phyloP scores from a whole-genome alignment of 768 basidiomycete species.

The Phaeolepiota aurea region DNA sequence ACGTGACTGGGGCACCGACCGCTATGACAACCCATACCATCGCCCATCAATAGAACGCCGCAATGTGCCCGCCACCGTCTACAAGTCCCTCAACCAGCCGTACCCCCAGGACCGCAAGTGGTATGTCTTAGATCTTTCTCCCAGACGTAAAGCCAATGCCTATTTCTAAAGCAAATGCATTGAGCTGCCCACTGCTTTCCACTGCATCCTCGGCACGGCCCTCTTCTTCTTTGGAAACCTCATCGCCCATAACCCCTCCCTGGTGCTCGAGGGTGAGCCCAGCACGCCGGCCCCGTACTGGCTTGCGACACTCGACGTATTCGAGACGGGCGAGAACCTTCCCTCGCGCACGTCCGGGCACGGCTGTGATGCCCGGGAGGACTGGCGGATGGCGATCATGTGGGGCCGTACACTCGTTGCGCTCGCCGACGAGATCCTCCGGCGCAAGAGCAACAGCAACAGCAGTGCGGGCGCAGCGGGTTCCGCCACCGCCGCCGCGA shows the following conservation, averaged over 20 bases:
- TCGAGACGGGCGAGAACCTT: conserved; percentile 59
- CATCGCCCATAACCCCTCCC: conserved; percentile 40
- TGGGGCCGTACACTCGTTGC: conserved; percentile 61
- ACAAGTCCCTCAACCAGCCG: conserved; percentile 7
- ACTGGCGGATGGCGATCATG: conserved; percentile 62
- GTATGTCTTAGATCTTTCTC: conserved; percentile 7
- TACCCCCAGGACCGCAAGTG: conserved; percentile 7
- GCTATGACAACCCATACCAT: conserved; percentile 1
- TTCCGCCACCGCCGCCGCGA: neutral
- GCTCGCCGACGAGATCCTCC: conserved; percentile 45
- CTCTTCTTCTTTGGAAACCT: conserved; percentile 59
- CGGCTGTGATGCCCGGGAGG: conserved; percentile 29
- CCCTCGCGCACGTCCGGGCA: conserved; percentile 34
- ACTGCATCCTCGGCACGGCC: conserved; percentile 54
- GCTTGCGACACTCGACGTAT: conserved; percentile 63
- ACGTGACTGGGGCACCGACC: conserved; percentile 9
- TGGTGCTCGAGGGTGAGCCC: conserved; percentile 51
- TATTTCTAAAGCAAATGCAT: conserved; percentile 22
- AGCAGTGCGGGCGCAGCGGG: conserved; percentile 4
- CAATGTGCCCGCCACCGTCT: neutral
- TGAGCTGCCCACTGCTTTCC: conserved; percentile 59
- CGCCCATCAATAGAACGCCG: neutral
- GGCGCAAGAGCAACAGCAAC: conserved; percentile 16
- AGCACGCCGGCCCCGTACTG: conserved; percentile 44
- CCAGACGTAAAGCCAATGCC: neutral